phyloP scores from a whole-genome alignment of 345 rosid genomes.

The Citrus cavaleriei region DNA sequence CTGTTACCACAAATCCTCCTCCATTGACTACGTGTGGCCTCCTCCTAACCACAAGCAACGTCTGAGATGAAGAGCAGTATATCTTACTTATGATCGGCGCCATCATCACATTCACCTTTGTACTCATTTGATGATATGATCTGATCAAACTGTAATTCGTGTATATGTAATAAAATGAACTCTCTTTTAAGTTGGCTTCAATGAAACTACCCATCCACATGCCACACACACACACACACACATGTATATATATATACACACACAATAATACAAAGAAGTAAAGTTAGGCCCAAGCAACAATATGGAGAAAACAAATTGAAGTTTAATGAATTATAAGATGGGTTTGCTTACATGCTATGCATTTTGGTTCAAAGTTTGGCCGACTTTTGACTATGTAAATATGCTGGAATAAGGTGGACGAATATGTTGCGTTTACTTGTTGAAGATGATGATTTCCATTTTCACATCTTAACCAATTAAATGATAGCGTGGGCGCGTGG shows the following conservation, averaged over 20 bases:
- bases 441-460: conserved; percentile 3
- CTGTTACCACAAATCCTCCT: conserved; percentile 87
- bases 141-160: no score
- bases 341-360: neutral
- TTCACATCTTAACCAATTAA: neutral
- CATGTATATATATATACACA: fast-evolving
- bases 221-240: neutral
- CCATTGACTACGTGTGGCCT: conserved; percentile 74
- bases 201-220: neutral
- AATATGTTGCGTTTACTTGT: conserved; percentile 12
- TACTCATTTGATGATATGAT: conserved; percentile 1
- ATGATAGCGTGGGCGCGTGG: neutral
- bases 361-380: conserved; percentile 26
- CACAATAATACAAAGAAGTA: neutral
- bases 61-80: conserved; percentile 56
- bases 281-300: neutral
- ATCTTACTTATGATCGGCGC: conserved; percentile 59
- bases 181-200: neutral
- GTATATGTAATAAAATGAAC: neutral
- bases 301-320: neutral
- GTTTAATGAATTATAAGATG: neutral
- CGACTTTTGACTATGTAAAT: neutral
- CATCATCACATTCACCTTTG: neutral
- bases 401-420: no score
- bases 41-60: conserved; percentile 55